Evolutionary conservation across 2,329 filamentous ascomycete species (phyloP).

Genomic region (Fusarium azukiicola): DNA sequence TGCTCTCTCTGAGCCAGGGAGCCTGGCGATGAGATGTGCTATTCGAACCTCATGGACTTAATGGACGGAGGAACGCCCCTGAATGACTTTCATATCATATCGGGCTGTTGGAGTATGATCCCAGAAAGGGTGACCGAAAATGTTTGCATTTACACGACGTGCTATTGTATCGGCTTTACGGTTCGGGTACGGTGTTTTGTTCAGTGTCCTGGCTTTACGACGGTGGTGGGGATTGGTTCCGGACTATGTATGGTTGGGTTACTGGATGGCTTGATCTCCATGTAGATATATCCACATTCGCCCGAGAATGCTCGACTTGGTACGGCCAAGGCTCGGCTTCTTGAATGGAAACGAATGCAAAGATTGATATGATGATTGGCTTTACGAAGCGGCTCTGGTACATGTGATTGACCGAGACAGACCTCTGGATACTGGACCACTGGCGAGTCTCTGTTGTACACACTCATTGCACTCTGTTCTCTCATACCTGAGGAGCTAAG

Average conservation of each 20-base stretch:
- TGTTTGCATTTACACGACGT: constrained; percentile 42
- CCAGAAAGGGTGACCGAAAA: constrained; percentile 40
- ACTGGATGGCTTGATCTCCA: constrained; percentile 40
- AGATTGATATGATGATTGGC: constrained; percentile 17
- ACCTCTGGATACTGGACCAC: too few relatives aligned
- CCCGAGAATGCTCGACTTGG: constrained; percentile 40
- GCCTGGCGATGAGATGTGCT: constrained; percentile 83
- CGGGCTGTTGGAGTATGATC: constrained; percentile 42
- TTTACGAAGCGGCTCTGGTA: not conserved
- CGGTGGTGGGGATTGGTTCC: constrained; percentile 35
- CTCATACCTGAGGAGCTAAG: too few relatives aligned
- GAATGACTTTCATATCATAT: constrained; percentile 30
- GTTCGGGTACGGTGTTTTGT: constrained; percentile 47
- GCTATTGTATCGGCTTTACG: constrained; percentile 40
- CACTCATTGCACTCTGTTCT: too few relatives aligned
- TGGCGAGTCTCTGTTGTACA: too few relatives aligned
- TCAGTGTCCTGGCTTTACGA: constrained; percentile 38
- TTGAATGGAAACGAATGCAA: constrained; percentile 44
- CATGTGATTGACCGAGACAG: too few relatives aligned
- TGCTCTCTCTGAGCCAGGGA: constrained; percentile 94
- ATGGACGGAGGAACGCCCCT: constrained; percentile 37
- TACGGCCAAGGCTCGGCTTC: constrained; percentile 39
- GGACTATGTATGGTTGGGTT: constrained; percentile 30
- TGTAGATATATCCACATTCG: constrained; percentile 52
- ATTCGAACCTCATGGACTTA: constrained; percentile 33